These are phyloP conservation scores for Trametes hirsuta DNA, from an alignment of 1,284 basidiomycete genomes.

Conservation along the genomic window DNA sequence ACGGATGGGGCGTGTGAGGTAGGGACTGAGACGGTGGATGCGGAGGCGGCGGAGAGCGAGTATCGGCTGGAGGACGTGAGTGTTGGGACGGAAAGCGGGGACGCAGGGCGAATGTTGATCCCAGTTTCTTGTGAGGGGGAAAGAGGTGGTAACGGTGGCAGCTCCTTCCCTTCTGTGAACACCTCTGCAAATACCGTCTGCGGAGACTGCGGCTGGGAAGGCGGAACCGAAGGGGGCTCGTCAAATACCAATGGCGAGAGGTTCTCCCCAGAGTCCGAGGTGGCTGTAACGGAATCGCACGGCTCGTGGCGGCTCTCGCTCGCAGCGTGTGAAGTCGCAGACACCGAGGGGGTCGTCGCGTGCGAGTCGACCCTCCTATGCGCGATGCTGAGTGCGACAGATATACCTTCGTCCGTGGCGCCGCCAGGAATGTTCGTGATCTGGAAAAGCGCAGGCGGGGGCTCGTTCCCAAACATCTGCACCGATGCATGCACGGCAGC, in stretches of 20 bases:
- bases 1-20: slow-evolving; percentile 9
- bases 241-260: slow-evolving; percentile 26
- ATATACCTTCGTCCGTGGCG: slow-evolving; percentile 22
- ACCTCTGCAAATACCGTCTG: not conserved
- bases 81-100: slow-evolving; percentile 7
- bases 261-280: slow-evolving; percentile 19
- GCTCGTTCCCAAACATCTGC: slow-evolving; percentile 54
- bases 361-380: slow-evolving; percentile 31
- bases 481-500: not conserved
- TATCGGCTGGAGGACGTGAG: slow-evolving; percentile 18
- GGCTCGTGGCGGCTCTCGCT: slow-evolving; percentile 8
- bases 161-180: not conserved
- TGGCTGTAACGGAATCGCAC: slow-evolving; percentile 24
- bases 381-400: slow-evolving; percentile 13
- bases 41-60: slow-evolving; percentile 12
- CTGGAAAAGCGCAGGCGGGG: slow-evolving; percentile 40
- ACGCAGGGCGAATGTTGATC: slow-evolving; percentile 3
- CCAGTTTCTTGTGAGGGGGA: slow-evolving; percentile 5
- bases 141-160: slow-evolving; percentile 1
- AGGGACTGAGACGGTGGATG: slow-evolving; percentile 16
- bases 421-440: slow-evolving; percentile 28
- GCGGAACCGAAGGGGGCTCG: slow-evolving; percentile 4
- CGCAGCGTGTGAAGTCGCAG: slow-evolving; percentile 25
- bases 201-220: slow-evolving; percentile 6
- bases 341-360: slow-evolving; percentile 34